Evolutionary conservation across 208 protist species (phyloP).

Genomic region (Naegleria lovaniensis): DNA sequence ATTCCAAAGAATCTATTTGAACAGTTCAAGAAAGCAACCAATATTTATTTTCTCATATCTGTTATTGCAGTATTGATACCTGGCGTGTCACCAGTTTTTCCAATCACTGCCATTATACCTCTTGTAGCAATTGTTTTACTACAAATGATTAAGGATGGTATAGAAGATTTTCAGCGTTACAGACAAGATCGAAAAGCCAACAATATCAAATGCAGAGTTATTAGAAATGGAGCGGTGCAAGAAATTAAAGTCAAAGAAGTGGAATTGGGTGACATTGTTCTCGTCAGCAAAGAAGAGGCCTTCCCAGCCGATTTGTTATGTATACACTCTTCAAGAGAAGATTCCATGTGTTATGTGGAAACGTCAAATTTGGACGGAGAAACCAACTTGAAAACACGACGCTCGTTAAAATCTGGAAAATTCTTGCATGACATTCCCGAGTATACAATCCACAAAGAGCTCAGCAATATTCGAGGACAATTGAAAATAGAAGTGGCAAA

Average conservation of each 20-base stretch:
- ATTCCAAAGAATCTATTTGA: constrained; percentile 63
- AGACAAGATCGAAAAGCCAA: constrained; percentile 44
- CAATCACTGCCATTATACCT: constrained; percentile 48
- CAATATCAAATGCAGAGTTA: constrained; percentile 4
- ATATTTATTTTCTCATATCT: constrained; percentile 59
- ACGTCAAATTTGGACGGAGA: constrained; percentile 52
- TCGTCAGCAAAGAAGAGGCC: constrained; percentile 25
- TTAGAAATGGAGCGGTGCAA: constrained; percentile 19
- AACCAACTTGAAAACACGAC: constrained; percentile 43
- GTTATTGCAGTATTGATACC: constrained; percentile 49
- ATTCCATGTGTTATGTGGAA: constrained; percentile 36
- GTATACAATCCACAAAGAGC: background rate
- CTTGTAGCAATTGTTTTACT: constrained; percentile 45
- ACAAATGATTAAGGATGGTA: constrained; percentile 44
- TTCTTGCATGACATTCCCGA: constrained; percentile 5
- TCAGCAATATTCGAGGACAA: background rate
- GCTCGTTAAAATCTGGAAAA: background rate
- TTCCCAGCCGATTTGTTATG: constrained; percentile 42
- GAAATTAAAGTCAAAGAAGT: constrained; percentile 31
- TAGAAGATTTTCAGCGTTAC: constrained; percentile 55
- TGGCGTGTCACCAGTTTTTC: constrained; percentile 43
- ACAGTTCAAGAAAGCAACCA: constrained; percentile 53
- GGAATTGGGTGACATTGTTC: constrained; percentile 36
- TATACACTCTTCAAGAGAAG: constrained; percentile 33
- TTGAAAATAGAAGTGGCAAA: constrained; percentile 33